A percentile compares a stretch with the other conserved stretches of the same genome.
Evolutionary conservation across 2,329 filamentous ascomycete genomes (phyloP).

Genomic region (Ascochyta rabiei): DNA sequence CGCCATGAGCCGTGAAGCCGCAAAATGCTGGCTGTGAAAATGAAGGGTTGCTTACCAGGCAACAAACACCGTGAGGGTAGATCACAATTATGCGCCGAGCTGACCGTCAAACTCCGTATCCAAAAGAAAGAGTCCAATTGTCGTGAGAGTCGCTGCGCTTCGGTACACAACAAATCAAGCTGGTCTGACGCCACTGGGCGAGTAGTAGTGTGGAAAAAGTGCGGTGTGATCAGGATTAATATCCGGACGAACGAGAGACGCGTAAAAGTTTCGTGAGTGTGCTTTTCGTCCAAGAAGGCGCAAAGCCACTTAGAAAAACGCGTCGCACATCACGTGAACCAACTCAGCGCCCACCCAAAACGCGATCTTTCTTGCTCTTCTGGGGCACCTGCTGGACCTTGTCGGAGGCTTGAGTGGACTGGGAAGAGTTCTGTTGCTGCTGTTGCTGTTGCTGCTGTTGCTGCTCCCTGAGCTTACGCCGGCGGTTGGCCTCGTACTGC

Average conservation of each 20-base stretch:
- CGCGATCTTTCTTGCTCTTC: conserved; percentile 39
- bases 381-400: conserved; percentile 24
- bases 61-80: not conserved
- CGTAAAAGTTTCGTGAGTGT: not conserved
- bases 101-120: not conserved
- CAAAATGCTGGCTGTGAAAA: conserved; percentile 9
- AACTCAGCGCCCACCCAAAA: conserved; percentile 31
- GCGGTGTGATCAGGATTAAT: not conserved
- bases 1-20: conserved; percentile 8
- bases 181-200: not conserved
- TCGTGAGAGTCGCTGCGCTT: not conserved
- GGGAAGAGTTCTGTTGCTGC: conserved; percentile 28
- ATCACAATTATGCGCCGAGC: not conserved
- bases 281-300: not conserved
- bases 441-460: conserved; percentile 27
- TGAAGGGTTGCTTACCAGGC: conserved; percentile 1
- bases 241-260: not conserved
- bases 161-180: conserved; percentile 1
- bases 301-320: not conserved
- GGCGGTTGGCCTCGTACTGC: conserved; percentile 69
- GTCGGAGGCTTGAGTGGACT: conserved; percentile 25
- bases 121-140: not conserved
- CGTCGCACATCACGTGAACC: not conserved
- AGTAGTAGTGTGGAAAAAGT: not conserved
- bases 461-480: conserved; percentile 40